Evolutionary conservation across 2,329 filamentous ascomycete species (phyloP).

Genomic region (Claviceps sp.): DNA sequence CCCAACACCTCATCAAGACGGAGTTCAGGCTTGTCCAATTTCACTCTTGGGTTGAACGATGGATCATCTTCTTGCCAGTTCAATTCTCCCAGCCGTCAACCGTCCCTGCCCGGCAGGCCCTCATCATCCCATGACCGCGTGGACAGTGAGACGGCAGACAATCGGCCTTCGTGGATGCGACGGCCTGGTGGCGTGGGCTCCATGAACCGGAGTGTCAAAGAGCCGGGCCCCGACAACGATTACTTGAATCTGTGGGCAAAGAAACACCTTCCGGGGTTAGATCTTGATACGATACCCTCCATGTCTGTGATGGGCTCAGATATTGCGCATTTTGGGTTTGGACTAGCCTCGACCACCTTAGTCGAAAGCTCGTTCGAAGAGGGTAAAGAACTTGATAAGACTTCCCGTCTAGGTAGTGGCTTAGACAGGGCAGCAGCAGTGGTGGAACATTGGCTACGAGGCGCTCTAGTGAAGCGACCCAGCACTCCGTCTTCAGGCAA

Average conservation of each 20-base stretch:
- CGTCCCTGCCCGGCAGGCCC: constrained; percentile 19
- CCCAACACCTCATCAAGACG: constrained; percentile 53
- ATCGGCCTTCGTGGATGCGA: constrained; percentile 50
- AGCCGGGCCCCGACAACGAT: constrained; percentile 73
- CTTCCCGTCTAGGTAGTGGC: constrained; percentile 34
- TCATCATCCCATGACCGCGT: constrained; percentile 23
- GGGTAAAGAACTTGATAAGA: constrained; percentile 27
- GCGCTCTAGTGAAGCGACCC: constrained; percentile 55
- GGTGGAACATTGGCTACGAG: constrained; percentile 82
- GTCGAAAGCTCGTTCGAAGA: constrained; percentile 39
- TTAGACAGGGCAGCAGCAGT: constrained; percentile 77
- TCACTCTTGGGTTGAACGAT: constrained; percentile 23
- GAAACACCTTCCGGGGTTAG: constrained; percentile 68
- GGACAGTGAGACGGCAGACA: constrained; percentile 25
- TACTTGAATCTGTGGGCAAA: constrained; percentile 72
- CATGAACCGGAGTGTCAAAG: constrained; percentile 54
- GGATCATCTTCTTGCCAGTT: constrained; percentile 26
- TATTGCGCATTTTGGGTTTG: constrained; percentile 43
- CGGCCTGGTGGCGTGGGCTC: constrained; percentile 84
- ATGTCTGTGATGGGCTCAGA: constrained; percentile 52
- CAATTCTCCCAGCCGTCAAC: constrained; percentile 26
- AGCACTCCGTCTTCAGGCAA: constrained; percentile 34
- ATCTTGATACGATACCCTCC: constrained; percentile 53
- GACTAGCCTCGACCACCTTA: constrained; percentile 25
- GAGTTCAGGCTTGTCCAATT: constrained; percentile 46